These are phyloP conservation scores for Lavandula angustifolia DNA, from an alignment of 257 asterid genomes.

Conservation along the genomic window DNA sequence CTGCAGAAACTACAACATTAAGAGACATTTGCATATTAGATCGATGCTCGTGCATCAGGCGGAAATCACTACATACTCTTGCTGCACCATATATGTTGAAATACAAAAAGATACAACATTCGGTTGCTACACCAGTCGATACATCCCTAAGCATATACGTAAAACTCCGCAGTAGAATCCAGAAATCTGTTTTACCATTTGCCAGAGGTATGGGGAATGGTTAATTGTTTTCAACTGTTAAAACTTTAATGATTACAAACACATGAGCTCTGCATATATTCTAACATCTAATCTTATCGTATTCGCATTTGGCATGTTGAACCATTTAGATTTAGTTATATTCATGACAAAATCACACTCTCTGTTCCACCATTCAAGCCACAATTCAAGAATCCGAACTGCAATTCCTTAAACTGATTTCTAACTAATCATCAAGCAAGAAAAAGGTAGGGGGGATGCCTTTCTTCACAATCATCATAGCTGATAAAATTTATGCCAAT, in stretches of 20 bases:
- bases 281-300: neutral
- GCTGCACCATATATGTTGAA: no score
- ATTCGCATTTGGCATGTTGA: neutral
- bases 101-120: neutral
- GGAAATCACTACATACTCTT: neutral
- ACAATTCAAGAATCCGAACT: neutral
- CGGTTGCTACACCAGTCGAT: neutral
- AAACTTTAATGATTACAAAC: neutral
- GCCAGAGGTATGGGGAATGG: neutral
- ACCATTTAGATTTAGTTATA: neutral
- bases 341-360: neutral
- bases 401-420: constrained; percentile 5
- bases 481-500: neutral
- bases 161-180: neutral
- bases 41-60: neutral
- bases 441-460: neutral
- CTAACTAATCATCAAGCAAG: neutral
- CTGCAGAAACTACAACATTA: neutral
- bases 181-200: neutral
- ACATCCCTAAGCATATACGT: neutral
- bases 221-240: neutral
- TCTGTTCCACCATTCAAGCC: no score
- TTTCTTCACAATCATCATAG: no score
- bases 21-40: constrained; percentile 1
- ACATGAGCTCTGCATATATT: neutral